These are phyloP conservation scores for Eucommia ulmoides DNA, from an alignment of 257 asterid species.

Conservation along the genomic window DNA sequence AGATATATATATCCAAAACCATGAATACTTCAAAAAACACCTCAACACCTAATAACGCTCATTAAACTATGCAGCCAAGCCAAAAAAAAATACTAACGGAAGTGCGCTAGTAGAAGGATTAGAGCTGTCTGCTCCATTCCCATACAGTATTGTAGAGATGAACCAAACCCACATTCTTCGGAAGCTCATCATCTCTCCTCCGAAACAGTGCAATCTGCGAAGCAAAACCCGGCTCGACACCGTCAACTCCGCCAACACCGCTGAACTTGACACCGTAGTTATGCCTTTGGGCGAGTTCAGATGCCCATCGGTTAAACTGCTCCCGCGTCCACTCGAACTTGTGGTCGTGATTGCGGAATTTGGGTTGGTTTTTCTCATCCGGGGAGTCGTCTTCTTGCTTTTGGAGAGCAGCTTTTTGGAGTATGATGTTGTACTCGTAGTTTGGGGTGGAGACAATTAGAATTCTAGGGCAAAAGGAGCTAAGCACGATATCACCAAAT, in stretches of 20 bases:
- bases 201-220: conserved; percentile 87
- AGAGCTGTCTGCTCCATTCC: too few relatives aligned
- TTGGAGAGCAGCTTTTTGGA: conserved; percentile 50
- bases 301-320: conserved; percentile 73
- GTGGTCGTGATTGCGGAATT: conserved; percentile 90
- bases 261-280: conserved; percentile 57
- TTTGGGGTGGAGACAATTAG: conserved; percentile 89
- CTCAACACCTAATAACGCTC: too few relatives aligned
- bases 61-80: too few relatives aligned
- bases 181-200: conserved; percentile 21
- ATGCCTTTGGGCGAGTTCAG: conserved; percentile 44
- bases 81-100: too few relatives aligned
- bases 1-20: too few relatives aligned
- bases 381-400: conserved; percentile 57
- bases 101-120: too few relatives aligned
- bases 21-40: too few relatives aligned
- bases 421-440: conserved; percentile 81
- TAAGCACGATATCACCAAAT: conserved; percentile 67
- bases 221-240: conserved; percentile 81
- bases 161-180: conserved; percentile 16
- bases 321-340: conserved; percentile 92
- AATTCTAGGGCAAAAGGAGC: conserved; percentile 55
- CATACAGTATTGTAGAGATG: conserved; percentile 33
- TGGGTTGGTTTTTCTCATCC: conserved; percentile 44
- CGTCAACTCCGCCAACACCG: conserved; percentile 74